Base-by-base conservation (phyloP, 2,329 filamentous ascomycete species). In the Colletotrichum noveboracense region DNA sequence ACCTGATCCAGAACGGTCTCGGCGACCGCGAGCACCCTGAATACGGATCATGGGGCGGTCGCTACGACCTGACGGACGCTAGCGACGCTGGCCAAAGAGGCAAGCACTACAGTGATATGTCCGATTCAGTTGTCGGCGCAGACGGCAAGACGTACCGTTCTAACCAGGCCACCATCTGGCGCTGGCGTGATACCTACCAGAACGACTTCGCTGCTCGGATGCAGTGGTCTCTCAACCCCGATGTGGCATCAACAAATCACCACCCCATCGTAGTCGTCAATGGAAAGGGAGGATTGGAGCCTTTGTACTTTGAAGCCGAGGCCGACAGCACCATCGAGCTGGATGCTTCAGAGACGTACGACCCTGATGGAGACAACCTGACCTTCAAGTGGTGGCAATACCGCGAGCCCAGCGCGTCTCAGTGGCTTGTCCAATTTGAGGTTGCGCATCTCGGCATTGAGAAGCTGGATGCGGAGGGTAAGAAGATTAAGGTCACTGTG, bases 351-450 rank as follows among this genome's bases (percentile, higher is more conserved):
- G 79, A 79, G 32, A 87, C 86, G 1, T 88, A 87, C 74, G 87
- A 89, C 78, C 87, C 87, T 0, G 87, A 90, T 73, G 81, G 80
- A 1, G 83, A 85, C 60, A 75, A 82, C 9, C 78, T 90, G 28
- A 83, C 82, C 4, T 90, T 87, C 81, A 85, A 85, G 67, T 90
- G 88, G 88, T 88, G 85, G 80, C 88, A 90, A 30, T 90, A 90
- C 79, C 78, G 76, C 9, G 84, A 85, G 60, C 81, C 83, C 1
- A 80, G 76, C 70, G 80, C 81, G 4, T 78, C 85, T 2, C 87
- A 89, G 71, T 88, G 86, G 83, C 80, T 79, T 48, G 81, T 85
- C 3, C 80, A 83, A 28, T 79, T 83, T 2, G 84, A 88, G 71
- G 85, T 88, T 2, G 81, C 84, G 1, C 82, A 86, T 55, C 79